These are phyloP conservation scores for Citrus glauca DNA, from an alignment of 345 rosid genomes.

Conservation along the genomic window DNA sequence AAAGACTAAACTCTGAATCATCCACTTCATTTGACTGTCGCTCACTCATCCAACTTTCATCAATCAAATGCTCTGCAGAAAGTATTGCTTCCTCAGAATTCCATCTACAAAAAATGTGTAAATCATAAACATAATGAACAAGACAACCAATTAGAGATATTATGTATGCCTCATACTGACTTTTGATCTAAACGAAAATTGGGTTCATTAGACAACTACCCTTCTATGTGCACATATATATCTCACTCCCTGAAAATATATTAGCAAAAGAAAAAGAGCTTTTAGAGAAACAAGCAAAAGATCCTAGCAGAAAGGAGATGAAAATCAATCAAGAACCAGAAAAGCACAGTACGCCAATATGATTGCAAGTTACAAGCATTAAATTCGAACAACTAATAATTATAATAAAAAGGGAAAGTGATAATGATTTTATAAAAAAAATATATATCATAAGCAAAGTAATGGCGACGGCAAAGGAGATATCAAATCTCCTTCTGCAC, in stretches of 20 bases:
- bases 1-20: too few species aligned
- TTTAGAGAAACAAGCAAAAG: background rate
- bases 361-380: too few species aligned
- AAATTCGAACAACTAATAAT: background rate
- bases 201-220: too few species aligned
- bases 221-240: background rate
- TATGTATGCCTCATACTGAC: too few species aligned
- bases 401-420: background rate
- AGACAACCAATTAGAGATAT: too few species aligned
- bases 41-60: too few species aligned
- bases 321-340: background rate
- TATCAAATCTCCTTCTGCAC: background rate
- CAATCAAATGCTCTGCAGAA: too few species aligned
- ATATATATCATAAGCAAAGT: background rate
- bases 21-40: too few species aligned
- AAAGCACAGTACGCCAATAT: background rate
- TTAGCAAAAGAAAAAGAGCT: background rate
- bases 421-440: background rate
- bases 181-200: too few species aligned
- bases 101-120: too few species aligned
- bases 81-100: too few species aligned
- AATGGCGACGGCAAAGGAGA: background rate
- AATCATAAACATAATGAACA: too few species aligned
- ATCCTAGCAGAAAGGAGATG: background rate
- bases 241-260: constrained; percentile 22